A percentile compares a stretch with the other conserved stretches of the same genome.
These are phyloP conservation scores for Cryptococcus sp. DNA, from an alignment of 1,284 basidiomycete species.

Conservation along the genomic window DNA sequence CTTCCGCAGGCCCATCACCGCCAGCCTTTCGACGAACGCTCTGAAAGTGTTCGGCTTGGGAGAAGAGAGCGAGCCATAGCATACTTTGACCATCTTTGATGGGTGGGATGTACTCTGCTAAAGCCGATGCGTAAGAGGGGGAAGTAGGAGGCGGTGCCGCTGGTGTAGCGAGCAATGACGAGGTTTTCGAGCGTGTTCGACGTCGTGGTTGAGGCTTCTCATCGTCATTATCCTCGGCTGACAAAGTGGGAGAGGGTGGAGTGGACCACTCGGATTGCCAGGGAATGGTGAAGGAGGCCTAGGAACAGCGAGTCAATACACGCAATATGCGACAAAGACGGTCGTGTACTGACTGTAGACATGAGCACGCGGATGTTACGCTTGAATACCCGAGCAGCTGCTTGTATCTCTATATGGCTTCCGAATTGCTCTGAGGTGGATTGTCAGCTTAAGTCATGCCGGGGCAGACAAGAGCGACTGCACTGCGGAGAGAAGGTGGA, in stretches of 20 bases:
- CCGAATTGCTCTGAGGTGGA: constrained; percentile 38
- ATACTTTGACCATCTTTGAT: constrained; percentile 33
- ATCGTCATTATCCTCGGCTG: background rate
- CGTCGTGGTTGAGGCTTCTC: constrained; percentile 8
- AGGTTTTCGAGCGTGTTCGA: constrained; percentile 25
- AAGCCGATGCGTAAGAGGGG: constrained; percentile 17
- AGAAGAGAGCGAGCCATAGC: constrained; percentile 49
- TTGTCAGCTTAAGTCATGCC: background rate
- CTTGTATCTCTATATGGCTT: constrained; percentile 46
- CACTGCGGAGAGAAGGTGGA: too few species aligned
- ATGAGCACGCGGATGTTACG: constrained; percentile 45
- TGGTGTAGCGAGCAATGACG: constrained; percentile 16
- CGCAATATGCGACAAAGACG: background rate
- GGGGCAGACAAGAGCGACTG: background rate
- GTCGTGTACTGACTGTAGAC: constrained; percentile 28
- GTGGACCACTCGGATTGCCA: constrained; percentile 23
- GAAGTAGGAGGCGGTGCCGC: constrained; percentile 17
- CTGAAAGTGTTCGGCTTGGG: constrained; percentile 49
- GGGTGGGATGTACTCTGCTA: constrained; percentile 31
- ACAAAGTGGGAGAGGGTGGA: constrained; percentile 1
- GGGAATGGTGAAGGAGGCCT: constrained; percentile 46
- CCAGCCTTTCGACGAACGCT: constrained; percentile 39
- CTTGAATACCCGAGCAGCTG: constrained; percentile 42
- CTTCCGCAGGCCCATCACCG: constrained; percentile 41
- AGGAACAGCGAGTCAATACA: constrained; percentile 4